Conservation (phyloP, 768 basidiomycete species). For the Auriscalpium orientale region DNA sequence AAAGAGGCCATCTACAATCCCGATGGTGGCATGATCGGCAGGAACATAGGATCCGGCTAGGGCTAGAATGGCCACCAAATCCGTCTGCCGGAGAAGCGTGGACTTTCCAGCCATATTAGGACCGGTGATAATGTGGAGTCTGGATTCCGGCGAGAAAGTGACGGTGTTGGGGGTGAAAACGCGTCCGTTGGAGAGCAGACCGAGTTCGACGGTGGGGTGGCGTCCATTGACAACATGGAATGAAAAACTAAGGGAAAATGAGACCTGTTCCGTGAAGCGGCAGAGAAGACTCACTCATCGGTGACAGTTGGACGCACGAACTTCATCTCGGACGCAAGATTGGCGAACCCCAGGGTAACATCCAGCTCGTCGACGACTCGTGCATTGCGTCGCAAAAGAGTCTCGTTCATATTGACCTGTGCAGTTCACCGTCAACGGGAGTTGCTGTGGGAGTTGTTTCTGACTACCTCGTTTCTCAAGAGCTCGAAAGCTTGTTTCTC, state of each 20-base stretch:
- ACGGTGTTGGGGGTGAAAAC: conserved; percentile 83
- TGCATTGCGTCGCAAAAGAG: conserved; percentile 62
- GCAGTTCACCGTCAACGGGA: background rate
- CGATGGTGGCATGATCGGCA: conserved; percentile 70
- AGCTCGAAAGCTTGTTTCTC: conserved; percentile 71
- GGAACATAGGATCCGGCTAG: conserved; percentile 94
- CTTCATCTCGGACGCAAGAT: conserved; percentile 68
- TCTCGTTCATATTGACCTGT: conserved; percentile 56
- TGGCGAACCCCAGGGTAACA: conserved; percentile 73
- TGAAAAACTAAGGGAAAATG: conserved; percentile 17
- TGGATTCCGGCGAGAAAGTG: conserved; percentile 47
- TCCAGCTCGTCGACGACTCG: conserved; percentile 84
- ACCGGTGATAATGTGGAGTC: conserved; percentile 82
- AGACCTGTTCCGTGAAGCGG: background rate
- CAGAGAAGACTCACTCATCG: conserved; percentile 47
- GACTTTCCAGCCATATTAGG: conserved; percentile 97
- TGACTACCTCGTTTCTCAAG: conserved; percentile 56
- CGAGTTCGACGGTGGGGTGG: conserved; percentile 90
- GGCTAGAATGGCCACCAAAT: conserved; percentile 82
- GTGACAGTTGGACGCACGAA: conserved; percentile 66
- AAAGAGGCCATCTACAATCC: conserved; percentile 86
- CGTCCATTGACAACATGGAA: conserved; percentile 74
- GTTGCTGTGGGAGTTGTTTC: background rate
- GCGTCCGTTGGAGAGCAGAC: conserved; percentile 65
- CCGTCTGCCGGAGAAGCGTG: conserved; percentile 85